Base-by-base conservation (phyloP, 805 yeast species). In the Suhomyces faveliae region DNA sequence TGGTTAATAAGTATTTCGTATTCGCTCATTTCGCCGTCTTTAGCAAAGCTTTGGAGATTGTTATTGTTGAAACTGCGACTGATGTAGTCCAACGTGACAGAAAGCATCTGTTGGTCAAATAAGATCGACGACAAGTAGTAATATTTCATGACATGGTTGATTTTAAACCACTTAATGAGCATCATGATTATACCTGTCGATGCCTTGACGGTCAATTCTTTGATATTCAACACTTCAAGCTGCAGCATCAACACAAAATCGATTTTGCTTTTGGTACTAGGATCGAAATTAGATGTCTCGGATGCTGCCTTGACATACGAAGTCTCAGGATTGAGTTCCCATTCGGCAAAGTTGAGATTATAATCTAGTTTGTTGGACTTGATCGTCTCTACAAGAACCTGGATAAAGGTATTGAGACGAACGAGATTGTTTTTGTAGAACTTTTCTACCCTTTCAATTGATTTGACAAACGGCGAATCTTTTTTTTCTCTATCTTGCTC, bases 121-220 rank as follows among this genome's bases (percentile, higher is more conserved):
- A 94, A 63, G 38, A 91, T 61, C 0, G 87, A 78, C 5, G 85
- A 64, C 11, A 92, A 68, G 56, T 84, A 87, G 61, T 89, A 95
- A 62, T 77, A 84, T 62, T 92, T 91, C 52, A 91, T 63, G 2
- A 89, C 70, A 62, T 94, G 97, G 40, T 81, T 85, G 8, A 77
- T 63, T 60, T 87, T 87, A 62, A 88, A 85, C 97, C 97, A 91
- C 56, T 77, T 78, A 27, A 85, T 61, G 17, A 94, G 60, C 17
- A 80, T 56, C 9, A 68, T 55, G 1, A 89, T 47, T 1, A 82
- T 75, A 1, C 79, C 78, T 0, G 85, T 71, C 2, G 84, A 68
- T 3, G 84, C 78, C 54, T 83, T 85, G 44, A 85, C 58, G 1
- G 84, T 70, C 3, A 80, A 66, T 55, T 87, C 92, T 53, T 84